Evolutionary conservation across 192 early-diverging fungal genomes (phyloP).

Genomic region (Chytriomyces hyalinus): DNA sequence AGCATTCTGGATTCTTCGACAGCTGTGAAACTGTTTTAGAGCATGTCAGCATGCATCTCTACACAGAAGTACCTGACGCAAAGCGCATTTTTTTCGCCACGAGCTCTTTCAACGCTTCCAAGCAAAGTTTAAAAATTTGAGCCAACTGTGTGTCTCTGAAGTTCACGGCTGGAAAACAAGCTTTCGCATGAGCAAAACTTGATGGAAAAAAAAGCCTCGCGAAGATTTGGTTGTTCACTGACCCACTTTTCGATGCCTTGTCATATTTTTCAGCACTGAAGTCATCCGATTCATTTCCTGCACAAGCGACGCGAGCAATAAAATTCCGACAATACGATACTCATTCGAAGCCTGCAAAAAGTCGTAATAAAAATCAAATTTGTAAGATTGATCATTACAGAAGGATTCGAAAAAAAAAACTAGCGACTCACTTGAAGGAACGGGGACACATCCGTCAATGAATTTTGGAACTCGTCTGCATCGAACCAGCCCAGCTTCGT

Average conservation of each 20-base stretch:
- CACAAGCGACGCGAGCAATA: slow-evolving; percentile 71
- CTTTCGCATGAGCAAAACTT: neutral
- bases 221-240: neutral
- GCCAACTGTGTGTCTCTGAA: slow-evolving; percentile 61
- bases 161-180: slow-evolving; percentile 42
- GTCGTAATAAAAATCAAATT: neutral
- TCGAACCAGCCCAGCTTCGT: slow-evolving; percentile 79
- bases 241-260: slow-evolving; percentile 76
- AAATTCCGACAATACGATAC: slow-evolving; percentile 68
- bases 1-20: slow-evolving; percentile 36
- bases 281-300: slow-evolving; percentile 72
- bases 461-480: slow-evolving; percentile 67
- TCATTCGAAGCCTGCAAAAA: slow-evolving; percentile 54
- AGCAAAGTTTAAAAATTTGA: slow-evolving; percentile 56
- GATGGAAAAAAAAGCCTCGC: slow-evolving; percentile 3
- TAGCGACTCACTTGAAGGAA: slow-evolving; percentile 46
- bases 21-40: no score
- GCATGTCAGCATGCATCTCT: no score
- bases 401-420: neutral
- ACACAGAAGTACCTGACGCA: slow-evolving; percentile 50
- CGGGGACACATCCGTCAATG: slow-evolving; percentile 33
- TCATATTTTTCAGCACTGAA: slow-evolving; percentile 62
- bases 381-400: neutral
- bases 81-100: slow-evolving; percentile 40
- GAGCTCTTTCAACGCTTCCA: slow-evolving; percentile 27